Base-by-base conservation (phyloP, 352 stramenopile genomes). In the Pythium biforme region DNA sequence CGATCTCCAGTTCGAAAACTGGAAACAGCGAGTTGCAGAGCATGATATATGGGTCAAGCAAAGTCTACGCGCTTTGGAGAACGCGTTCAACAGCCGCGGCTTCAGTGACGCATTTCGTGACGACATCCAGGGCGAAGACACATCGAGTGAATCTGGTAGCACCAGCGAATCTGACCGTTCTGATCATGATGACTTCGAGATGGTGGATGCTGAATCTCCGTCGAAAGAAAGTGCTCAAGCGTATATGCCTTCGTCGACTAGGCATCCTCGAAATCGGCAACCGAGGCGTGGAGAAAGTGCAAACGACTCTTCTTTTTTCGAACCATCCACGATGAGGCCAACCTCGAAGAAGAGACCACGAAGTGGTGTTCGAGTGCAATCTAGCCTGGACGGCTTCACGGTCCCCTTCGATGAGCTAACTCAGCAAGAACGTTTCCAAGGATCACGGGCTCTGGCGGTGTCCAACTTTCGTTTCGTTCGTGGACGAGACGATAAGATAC, bases 31-130 rank as follows among this genome's bases (percentile, higher is more conserved):
- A 22, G 65, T 89, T n/a, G 77, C 78, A 14, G 72, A 81, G 10
- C 73, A 84, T 51, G 70, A 72, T 59, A 33, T 58, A 9, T 95
- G 86, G 86, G 46, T 90, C n/a, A 79, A 73, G 19, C 55, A 75
- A 45, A 70, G 61, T n/a, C 58, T 66, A 4, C 40, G 50, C 0
- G 33, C 63, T 17, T 34, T 91, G 19, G 67, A 82, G 39, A 67
- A 59, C 5, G 61, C 65, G 1, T 75, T 83, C 56, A 50, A 34
- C 33, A 55, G 59, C 3, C 74, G 75, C 11, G 61, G 69, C 19
- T 66, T 77, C 27, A 17, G 1, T 1, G 17, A 53, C 2, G 39
- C n/a, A 14, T 54, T 67, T 37, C 10, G 31, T 11, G 31, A 48
- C 4, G 31, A 52, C 3, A 12, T 46, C 10, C 25, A 10, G 1